A percentile compares a stretch with the other conserved stretches of the same genome.
phyloP scores from a whole-genome alignment of 192 early-diverging fungal species.

The Spinellus fusiger region DNA sequence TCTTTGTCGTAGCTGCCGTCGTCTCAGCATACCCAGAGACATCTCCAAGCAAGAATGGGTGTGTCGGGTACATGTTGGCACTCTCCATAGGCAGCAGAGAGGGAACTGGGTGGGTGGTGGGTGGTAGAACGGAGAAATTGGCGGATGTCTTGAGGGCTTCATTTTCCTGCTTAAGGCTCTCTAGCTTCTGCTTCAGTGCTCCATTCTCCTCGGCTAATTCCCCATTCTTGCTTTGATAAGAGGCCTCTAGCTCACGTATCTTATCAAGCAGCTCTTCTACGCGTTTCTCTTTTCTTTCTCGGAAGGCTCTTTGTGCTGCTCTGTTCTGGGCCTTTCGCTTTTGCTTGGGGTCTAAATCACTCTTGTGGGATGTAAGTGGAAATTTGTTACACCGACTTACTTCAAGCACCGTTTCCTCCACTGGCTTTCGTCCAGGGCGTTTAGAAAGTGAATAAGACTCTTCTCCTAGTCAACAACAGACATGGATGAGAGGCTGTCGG shows the following conservation, averaged over 20 bases:
- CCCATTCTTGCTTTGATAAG: conserved; percentile 38
- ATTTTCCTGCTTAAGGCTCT: conserved; percentile 51
- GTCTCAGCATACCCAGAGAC: too few relatives aligned
- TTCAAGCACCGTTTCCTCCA: conserved; percentile 11
- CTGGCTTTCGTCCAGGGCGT: conserved; percentile 25
- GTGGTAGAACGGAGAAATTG: too few relatives aligned
- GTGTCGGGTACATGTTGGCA: too few relatives aligned
- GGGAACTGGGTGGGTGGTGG: too few relatives aligned
- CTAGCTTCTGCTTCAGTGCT: conserved; percentile 43
- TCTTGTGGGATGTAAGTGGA: neutral
- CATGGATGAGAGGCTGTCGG: neutral
- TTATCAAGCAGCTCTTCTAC: conserved; percentile 74
- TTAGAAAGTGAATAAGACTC: conserved; percentile 6
- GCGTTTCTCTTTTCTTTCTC: conserved; percentile 81
- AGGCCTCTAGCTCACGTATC: conserved; percentile 64
- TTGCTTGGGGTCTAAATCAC: conserved; percentile 27
- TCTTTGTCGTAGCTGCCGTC: too few relatives aligned
- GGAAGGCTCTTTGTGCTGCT: conserved; percentile 31
- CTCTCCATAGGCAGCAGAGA: too few relatives aligned
- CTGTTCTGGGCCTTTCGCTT: conserved; percentile 36
- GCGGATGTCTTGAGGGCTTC: conserved; percentile 50
- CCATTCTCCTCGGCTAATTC: conserved; percentile 46
- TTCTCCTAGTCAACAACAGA: neutral
- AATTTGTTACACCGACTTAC: neutral
- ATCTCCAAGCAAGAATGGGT: too few relatives aligned